phyloP scores from a whole-genome alignment of 2,329 filamentous ascomycete species.

The Parafenestella ontariensis region DNA sequence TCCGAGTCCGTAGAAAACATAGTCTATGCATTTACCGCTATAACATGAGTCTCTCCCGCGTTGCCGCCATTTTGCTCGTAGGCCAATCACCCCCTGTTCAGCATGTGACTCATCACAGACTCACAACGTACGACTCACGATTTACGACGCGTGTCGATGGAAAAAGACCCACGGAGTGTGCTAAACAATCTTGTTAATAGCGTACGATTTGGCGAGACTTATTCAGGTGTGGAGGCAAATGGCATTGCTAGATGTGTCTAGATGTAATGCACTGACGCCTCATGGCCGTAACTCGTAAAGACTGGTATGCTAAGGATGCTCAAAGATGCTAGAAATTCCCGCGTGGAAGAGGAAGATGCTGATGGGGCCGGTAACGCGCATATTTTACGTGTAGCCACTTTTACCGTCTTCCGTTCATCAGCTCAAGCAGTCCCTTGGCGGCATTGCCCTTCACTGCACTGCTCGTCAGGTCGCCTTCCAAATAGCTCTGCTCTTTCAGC shows the following conservation, averaged over 20 bases:
- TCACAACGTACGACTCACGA: too few species aligned
- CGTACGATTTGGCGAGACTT: not conserved
- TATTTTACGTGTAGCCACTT: not conserved
- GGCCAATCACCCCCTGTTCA: too few species aligned
- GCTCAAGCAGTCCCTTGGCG: slow-evolving; percentile 61
- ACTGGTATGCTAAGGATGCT: not conserved
- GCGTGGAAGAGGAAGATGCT: not conserved
- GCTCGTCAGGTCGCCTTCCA: slow-evolving; percentile 51
- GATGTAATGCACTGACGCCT: not conserved
- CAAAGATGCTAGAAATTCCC: not conserved
- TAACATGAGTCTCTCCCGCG: too few species aligned
- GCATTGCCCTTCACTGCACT: slow-evolving; percentile 59
- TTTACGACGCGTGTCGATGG: too few species aligned
- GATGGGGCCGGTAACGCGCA: not conserved
- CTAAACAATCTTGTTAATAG: too few species aligned
- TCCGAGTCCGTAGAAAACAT: too few species aligned
- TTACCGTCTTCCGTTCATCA: slow-evolving; percentile 41
- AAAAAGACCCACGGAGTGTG: too few species aligned
- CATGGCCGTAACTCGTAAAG: not conserved
- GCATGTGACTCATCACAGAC: too few species aligned
- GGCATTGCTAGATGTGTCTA: not conserved
- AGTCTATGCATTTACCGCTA: too few species aligned
- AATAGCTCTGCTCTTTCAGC: slow-evolving; percentile 36
- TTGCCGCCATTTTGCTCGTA: too few species aligned
- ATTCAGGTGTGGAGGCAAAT: not conserved